Evolutionary conservation across 805 yeast genomes (phyloP).

Genomic region (Lachancea dasiensis): DNA sequence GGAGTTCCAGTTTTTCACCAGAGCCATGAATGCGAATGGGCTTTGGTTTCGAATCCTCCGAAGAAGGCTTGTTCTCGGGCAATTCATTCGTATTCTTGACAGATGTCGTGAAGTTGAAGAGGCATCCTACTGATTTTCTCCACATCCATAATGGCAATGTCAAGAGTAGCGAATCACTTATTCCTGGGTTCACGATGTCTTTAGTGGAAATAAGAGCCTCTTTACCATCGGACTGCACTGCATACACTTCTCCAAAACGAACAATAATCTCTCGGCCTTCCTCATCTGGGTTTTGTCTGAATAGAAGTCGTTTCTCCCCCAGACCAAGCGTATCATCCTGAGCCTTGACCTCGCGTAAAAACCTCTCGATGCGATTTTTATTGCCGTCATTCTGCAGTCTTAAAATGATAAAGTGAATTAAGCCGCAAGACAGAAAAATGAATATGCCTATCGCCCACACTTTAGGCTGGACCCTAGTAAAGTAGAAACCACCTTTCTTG

Average conservation of each 20-base stretch:
- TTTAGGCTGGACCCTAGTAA: conserved; percentile 66
- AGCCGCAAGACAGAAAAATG: conserved; percentile 44
- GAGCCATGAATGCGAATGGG: conserved; percentile 22
- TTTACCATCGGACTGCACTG: conserved; percentile 41
- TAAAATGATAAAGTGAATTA: conserved; percentile 53
- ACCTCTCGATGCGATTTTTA: conserved; percentile 45
- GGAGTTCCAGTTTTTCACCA: conserved; percentile 45
- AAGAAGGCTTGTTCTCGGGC: neutral
- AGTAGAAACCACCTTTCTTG: conserved; percentile 48
- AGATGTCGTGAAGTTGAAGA: conserved; percentile 13
- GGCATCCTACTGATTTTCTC: conserved; percentile 40
- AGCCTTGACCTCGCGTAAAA: conserved; percentile 46
- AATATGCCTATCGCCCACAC: conserved; percentile 44
- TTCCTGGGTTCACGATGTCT: conserved; percentile 43
- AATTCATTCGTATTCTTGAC: neutral
- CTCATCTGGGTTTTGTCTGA: conserved; percentile 38
- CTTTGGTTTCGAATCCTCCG: neutral
- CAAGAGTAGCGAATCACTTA: conserved; percentile 43
- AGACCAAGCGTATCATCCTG: conserved; percentile 56
- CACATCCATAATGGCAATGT: conserved; percentile 39
- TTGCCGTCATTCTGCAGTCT: conserved; percentile 52
- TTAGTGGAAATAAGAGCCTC: conserved; percentile 40
- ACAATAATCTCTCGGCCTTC: conserved; percentile 50
- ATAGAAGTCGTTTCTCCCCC: conserved; percentile 39
- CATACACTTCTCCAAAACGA: conserved; percentile 52